phyloP scores from a whole-genome alignment of 805 yeast genomes.

The Candida takata region DNA sequence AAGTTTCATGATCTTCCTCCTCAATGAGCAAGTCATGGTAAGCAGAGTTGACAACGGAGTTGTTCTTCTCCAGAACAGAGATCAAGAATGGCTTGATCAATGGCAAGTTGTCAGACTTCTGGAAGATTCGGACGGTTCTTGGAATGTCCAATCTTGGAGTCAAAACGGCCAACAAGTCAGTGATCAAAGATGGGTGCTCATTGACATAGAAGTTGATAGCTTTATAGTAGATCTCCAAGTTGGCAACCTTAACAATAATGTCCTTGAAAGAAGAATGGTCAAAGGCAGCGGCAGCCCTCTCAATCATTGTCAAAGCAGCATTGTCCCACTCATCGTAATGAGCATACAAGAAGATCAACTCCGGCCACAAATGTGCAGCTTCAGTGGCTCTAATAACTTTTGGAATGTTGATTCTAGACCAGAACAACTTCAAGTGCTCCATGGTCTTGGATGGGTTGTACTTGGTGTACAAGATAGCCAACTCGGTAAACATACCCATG shows the following conservation, averaged over 20 bases:
- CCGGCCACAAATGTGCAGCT: conserved; percentile 92
- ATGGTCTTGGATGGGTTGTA: conserved; percentile 84
- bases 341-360: conserved; percentile 89
- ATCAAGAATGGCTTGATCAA: conserved; percentile 92
- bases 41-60: conserved; percentile 86
- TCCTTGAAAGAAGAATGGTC: conserved; percentile 95
- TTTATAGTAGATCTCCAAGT: conserved; percentile 93
- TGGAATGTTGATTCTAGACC: conserved; percentile 98
- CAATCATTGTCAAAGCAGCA: conserved; percentile 95
- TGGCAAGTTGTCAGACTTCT: conserved; percentile 92
- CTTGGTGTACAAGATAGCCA: conserved; percentile 85
- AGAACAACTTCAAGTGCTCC: conserved; percentile 95
- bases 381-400: conserved; percentile 93
- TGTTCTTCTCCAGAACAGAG: conserved; percentile 84
- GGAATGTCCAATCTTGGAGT: conserved; percentile 89
- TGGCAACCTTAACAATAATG: conserved; percentile 87
- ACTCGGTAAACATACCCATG: conserved; percentile 99
- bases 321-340: conserved; percentile 99
- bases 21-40: conserved; percentile 93
- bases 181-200: conserved; percentile 85
- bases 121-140: conserved; percentile 90
- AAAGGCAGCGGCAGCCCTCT: conserved; percentile 84
- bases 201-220: conserved; percentile 91
- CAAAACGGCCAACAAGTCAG: conserved; percentile 77
- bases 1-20: conserved; percentile 91